Percentiles rank a stretch among this genome's conserved stretches.
These are phyloP conservation scores for Micractinium sp. DNA, from an alignment of 139 green algal species.

Conservation along the genomic window DNA sequence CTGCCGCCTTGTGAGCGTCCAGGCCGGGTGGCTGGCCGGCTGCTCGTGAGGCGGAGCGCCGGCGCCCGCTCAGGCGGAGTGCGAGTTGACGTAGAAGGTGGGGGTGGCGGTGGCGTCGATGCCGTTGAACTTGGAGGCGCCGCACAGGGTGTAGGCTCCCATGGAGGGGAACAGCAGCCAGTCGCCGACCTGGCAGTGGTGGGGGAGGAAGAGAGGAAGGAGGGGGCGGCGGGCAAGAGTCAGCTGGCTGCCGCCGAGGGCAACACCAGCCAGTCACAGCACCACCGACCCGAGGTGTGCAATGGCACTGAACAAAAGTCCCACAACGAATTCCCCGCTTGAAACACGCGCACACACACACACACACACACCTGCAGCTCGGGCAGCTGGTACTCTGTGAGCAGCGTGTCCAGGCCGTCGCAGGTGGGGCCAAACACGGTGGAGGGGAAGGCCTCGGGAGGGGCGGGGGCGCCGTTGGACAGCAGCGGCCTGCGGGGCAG, in stretches of 20 bases:
- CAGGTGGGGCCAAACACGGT: constrained; percentile 93
- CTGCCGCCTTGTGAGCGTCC: not conserved
- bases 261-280: no score
- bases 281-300: no score
- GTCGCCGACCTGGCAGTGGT: constrained; percentile 74
- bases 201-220: not conserved
- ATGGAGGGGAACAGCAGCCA: constrained; percentile 93
- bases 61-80: not conserved
- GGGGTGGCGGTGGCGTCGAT: constrained; percentile 48
- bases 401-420: constrained; percentile 74
- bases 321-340: not conserved
- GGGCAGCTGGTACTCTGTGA: constrained; percentile 38
- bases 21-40: not conserved
- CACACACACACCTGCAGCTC: constrained; percentile 74
- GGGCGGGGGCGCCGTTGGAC: constrained; percentile 18
- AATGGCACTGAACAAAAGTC: not conserved
- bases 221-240: no score
- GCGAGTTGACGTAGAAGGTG: constrained; percentile 59
- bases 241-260: no score
- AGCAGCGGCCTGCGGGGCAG: constrained; percentile 9
- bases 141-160: constrained; percentile 93
- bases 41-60: not conserved
- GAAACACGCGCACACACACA: not conserved
- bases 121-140: constrained; percentile 87
- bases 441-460: constrained; percentile 37